These are phyloP conservation scores for Hirsutella rhossiliensis DNA, from an alignment of 2,329 filamentous ascomycete genomes.

Conservation along the genomic window DNA sequence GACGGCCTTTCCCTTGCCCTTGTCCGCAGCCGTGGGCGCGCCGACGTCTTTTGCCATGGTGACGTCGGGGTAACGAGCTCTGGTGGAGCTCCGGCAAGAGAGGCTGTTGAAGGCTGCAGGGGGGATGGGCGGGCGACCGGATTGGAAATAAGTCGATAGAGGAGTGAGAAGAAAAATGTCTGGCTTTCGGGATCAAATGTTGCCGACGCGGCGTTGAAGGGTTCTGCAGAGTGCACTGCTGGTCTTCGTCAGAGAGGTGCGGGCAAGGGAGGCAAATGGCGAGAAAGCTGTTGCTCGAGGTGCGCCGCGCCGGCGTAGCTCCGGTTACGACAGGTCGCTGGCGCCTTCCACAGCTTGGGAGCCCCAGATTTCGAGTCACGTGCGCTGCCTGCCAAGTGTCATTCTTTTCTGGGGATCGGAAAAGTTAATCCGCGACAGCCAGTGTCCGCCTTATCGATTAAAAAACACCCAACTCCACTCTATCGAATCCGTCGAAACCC, in stretches of 20 bases:
- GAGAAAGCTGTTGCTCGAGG: slow-evolving; percentile 18
- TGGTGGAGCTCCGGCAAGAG: slow-evolving; percentile 11
- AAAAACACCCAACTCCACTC: neutral
- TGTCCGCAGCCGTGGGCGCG: slow-evolving; percentile 71
- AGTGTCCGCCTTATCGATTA: slow-evolving; percentile 16
- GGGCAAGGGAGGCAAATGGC: slow-evolving; percentile 24
- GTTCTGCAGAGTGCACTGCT: neutral
- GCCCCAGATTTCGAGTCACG: neutral
- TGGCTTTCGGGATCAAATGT: neutral
- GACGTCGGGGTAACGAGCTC: slow-evolving; percentile 20
- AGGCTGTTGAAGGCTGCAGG: neutral
- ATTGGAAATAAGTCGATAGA: neutral
- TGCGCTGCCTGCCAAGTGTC: neutral
- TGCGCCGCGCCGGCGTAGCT: slow-evolving; percentile 14
- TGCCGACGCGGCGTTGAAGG: neutral
- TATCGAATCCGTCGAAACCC: neutral
- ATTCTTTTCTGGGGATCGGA: neutral
- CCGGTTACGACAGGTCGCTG: slow-evolving; percentile 33
- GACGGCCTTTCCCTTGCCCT: slow-evolving; percentile 90
- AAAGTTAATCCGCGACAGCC: neutral
- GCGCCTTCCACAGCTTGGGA: slow-evolving; percentile 20
- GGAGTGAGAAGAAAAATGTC: neutral
- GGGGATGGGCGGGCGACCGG: neutral
- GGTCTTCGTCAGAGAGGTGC: slow-evolving; percentile 13
- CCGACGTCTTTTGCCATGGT: slow-evolving; percentile 92